phyloP scores from a whole-genome alignment of 768 basidiomycete genomes.

The Kwoniella sp. region DNA sequence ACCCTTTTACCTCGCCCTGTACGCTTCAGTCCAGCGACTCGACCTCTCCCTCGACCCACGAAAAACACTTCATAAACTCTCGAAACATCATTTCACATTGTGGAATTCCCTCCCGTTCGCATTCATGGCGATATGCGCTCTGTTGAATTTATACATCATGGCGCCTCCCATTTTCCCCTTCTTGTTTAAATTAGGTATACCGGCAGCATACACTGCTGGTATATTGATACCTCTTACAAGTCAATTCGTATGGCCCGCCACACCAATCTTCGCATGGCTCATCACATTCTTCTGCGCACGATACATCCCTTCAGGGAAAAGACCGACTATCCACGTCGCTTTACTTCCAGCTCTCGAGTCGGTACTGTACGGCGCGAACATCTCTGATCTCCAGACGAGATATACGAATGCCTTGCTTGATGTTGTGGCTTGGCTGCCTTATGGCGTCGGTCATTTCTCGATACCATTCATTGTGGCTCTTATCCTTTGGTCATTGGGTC shows the following conservation, averaged over 20 bases:
- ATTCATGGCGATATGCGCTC: conserved; percentile 76
- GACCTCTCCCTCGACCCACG: conserved; percentile 46
- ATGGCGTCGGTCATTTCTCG: conserved; percentile 89
- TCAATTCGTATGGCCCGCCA: conserved; percentile 84
- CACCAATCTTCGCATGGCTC: conserved; percentile 81
- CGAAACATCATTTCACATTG: conserved; percentile 44
- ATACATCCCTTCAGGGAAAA: conserved; percentile 73
- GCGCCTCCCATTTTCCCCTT: conserved; percentile 59
- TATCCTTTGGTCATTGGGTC: conserved; percentile 85
- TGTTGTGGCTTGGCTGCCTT: conserved; percentile 92
- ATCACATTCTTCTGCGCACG: conserved; percentile 82
- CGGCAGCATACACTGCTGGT: conserved; percentile 67
- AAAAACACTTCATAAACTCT: conserved; percentile 40
- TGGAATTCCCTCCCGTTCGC: conserved; percentile 67
- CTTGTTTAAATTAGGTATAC: conserved; percentile 69
- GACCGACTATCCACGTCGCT: conserved; percentile 85
- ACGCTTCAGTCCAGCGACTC: conserved; percentile 45
- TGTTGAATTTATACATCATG: conserved; percentile 86
- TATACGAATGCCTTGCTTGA: conserved; percentile 91
- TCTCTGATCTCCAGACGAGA: conserved; percentile 92
- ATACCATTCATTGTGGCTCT: conserved; percentile 83
- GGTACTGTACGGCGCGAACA: conserved; percentile 94
- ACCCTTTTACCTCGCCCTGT: conserved; percentile 38
- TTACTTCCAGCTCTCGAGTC: conserved; percentile 92
- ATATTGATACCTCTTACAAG: conserved; percentile 81